phyloP scores from a whole-genome alignment of 2,329 filamentous ascomycete species.

The Lecanicillium sp. region DNA sequence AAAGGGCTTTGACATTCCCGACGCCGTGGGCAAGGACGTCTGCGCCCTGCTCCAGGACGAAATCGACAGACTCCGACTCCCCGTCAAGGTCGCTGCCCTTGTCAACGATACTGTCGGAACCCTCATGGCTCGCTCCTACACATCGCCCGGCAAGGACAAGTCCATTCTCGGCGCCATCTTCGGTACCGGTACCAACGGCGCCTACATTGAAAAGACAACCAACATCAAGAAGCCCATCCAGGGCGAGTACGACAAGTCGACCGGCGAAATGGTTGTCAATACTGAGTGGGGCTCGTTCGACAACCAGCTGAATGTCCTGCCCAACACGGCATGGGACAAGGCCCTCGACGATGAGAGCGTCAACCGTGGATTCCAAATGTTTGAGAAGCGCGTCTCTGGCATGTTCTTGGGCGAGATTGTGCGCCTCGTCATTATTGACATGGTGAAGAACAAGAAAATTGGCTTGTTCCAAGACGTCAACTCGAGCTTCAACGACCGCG shows the following conservation, averaged over 20 bases:
- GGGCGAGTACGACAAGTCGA: slow-evolving; percentile 67
- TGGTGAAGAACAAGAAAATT: slow-evolving; percentile 60
- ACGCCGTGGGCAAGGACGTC: slow-evolving; percentile 89
- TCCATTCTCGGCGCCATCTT: slow-evolving; percentile 95
- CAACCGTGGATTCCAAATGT: slow-evolving; percentile 96
- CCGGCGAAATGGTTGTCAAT: slow-evolving; percentile 95
- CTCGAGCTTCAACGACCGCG: slow-evolving; percentile 61
- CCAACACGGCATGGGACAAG: slow-evolving; percentile 75
- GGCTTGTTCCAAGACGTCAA: slow-evolving; percentile 71
- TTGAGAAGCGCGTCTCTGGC: slow-evolving; percentile 95
- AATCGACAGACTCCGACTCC: slow-evolving; percentile 78
- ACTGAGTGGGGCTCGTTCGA: slow-evolving; percentile 99
- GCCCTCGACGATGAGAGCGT: slow-evolving; percentile 71
- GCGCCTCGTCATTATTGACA: slow-evolving; percentile 63
- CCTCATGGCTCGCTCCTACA: slow-evolving; percentile 95
- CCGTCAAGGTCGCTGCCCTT: slow-evolving; percentile 88
- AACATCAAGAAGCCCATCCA: slow-evolving; percentile 73
- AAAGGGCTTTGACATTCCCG: slow-evolving; percentile 96
- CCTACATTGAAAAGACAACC: slow-evolving; percentile 86
- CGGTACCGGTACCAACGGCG: slow-evolving; percentile 93
- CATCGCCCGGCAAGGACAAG: slow-evolving; percentile 76
- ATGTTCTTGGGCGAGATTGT: slow-evolving; percentile 98
- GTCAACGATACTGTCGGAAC: slow-evolving; percentile 98
- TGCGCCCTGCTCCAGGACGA: slow-evolving; percentile 83
- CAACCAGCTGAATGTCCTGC: slow-evolving; percentile 82